Base-by-base conservation (phyloP, 305 asterid genomes). In the Fraxinus baroniana region DNA sequence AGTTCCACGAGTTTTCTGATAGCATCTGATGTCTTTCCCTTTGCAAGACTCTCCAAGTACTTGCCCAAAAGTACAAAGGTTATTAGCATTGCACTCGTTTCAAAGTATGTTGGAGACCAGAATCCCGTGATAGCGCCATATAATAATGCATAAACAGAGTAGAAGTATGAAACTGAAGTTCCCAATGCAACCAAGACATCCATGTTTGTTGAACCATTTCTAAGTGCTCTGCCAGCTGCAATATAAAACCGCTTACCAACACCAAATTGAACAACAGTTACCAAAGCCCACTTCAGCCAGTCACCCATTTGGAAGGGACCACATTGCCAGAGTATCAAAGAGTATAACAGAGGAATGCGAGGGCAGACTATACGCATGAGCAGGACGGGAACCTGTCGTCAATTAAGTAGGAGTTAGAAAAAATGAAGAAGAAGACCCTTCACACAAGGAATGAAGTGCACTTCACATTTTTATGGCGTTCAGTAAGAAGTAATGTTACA, bases 281-380 rank as follows among this genome's bases (percentile, higher is more conserved):
- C 98, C 83, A 97, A 90, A 41, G 91, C 97, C 99, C 98, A 97
- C 82, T 91, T 94, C 84, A 97, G 87, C 99, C 99, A 97, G 84
- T 97, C 99, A 62, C 98, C 99, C 97, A 94, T 93, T 89, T 89
- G 93, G 88, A 97, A 92, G 33, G 99, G 99, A 78, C 99, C 99
- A 85, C 99, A 97, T 28, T 92, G 96, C 86, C 94, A 85, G 77
- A 95, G 90, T 80, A 97, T 87, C 80, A 93, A 84, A 78, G 99
- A 86, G 89, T 97, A 95, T 72, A 95, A 84, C 76, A 93, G 83
- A 79, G 99, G 99, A 87, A 97, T 93, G 64, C 84, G 95, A 22
- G 99, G 99, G 89, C 99, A 97, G 77, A 97, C 87, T 62, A 97
- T 87, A 84, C 91, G 91, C 98, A 95, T 93, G 78, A 95, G 90